Evolutionary conservation across 306 rosid species (phyloP).

Genomic region (Mucuna pruriens): DNA sequence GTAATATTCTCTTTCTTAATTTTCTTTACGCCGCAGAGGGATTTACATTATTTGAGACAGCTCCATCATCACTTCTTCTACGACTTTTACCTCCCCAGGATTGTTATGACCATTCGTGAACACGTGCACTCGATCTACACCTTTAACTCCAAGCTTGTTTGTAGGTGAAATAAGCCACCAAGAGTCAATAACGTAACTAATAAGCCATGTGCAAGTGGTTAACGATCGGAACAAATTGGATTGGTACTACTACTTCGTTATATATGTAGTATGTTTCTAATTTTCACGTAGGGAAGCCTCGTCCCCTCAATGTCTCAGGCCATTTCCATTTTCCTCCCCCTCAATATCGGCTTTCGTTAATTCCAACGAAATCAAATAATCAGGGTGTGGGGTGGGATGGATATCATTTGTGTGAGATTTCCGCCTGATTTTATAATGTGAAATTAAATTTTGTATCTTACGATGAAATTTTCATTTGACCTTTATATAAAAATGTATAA

Average conservation of each 20-base stretch:
- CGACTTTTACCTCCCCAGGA: background rate
- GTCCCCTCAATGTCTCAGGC: background rate
- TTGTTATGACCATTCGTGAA: background rate
- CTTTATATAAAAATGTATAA: background rate
- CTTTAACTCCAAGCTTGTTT: background rate
- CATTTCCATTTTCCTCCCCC: conserved; percentile 3
- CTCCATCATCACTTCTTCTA: background rate
- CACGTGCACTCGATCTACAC: background rate
- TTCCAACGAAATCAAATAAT: background rate
- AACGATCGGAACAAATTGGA: background rate
- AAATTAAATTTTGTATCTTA: background rate
- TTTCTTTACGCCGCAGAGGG: background rate
- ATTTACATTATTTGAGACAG: background rate
- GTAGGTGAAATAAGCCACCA: background rate
- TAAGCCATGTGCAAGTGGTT: background rate
- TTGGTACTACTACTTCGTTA: background rate
- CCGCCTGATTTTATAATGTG: background rate
- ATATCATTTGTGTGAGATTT: background rate
- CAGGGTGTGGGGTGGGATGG: background rate
- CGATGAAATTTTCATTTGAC: background rate
- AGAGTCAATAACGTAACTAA: background rate
- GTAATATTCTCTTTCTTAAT: background rate
- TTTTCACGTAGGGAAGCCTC: background rate
- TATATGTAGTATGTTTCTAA: background rate
- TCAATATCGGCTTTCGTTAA: background rate